A percentile compares a stretch with the other conserved stretches of the same genome.
These are phyloP conservation scores for Ambrosiella xylebori DNA, from an alignment of 2,329 filamentous ascomycete species.

Conservation along the genomic window DNA sequence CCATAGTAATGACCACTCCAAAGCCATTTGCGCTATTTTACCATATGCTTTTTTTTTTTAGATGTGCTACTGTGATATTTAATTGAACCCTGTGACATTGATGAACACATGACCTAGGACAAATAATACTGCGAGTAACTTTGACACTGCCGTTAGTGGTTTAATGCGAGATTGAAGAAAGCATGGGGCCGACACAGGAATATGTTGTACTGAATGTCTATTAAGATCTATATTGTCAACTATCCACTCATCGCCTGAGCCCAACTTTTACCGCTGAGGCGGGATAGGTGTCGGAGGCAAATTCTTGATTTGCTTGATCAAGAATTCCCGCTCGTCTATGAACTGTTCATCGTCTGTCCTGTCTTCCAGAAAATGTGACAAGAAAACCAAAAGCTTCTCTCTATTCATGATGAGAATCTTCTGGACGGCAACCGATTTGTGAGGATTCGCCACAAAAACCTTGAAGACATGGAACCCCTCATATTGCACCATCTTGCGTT, in stretches of 20 bases:
- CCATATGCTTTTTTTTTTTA: not conserved
- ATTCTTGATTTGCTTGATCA: constrained; percentile 80
- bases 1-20: not conserved
- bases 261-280: constrained; percentile 25
- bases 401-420: constrained; percentile 94
- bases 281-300: constrained; percentile 42
- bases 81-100: not conserved
- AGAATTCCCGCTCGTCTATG: constrained; percentile 90
- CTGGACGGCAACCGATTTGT: constrained; percentile 92
- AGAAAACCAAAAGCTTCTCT: constrained; percentile 73
- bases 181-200: not conserved
- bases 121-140: too few relatives aligned
- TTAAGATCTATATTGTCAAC: not conserved
- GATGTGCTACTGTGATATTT: not conserved
- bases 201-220: not conserved
- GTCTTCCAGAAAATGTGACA: constrained; percentile 85
- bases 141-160: too few relatives aligned
- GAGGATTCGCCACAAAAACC: constrained; percentile 95
- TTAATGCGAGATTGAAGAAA: too few relatives aligned
- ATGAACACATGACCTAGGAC: too few relatives aligned
- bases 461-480: constrained; percentile 99
- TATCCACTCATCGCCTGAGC: not conserved
- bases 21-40: not conserved
- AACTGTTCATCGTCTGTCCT: constrained; percentile 96
- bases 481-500: constrained; percentile 98